Evolutionary conservation across 371 early-diverging fungal species (phyloP), one percentile per base, ranked within the genome.

Genomic region (Mortierella sp.): DNA sequence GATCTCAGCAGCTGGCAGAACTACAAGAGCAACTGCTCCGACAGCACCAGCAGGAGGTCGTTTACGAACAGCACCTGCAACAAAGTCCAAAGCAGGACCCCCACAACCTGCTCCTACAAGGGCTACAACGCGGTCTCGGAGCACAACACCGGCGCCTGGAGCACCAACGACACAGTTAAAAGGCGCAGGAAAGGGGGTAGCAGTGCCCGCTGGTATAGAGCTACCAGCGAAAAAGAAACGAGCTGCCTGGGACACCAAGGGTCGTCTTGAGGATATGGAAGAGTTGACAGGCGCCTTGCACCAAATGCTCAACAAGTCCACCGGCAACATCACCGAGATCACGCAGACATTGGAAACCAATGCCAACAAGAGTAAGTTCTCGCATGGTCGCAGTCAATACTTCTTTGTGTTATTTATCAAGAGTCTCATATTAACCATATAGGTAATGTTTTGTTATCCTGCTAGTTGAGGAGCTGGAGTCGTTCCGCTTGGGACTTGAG

Each of bases 241-340:
- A 27, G 83, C 92, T 7, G 89, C 89, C 10, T 91, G 91, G 90
- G 93, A 93, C 78, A 87, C 89, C n/a, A 91, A 92, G 88, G 91
- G 92, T 14, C 88, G 90, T 14, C 79, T 93, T 11, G 84, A 90
- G 74, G 93, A 91, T 75, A 82, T 92, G 89, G 91, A 92, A 75
- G 88, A 90, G 38, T 55, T 78, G 18, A 78, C 78, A 43, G 58
- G 68, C n/a, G 32, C 81, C 21, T 71, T 89, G 44, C 78, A 81
- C 51, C 46, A 77, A 7, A 72, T 83, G 63, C 79, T 84, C 12
- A 70, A 78, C 44, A 72, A 77, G 14, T 84, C 78, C 32, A 84
- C 82, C 73, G 77, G 77, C 29, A 77, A 75, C 32, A 76, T 88
- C 29, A 38, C 58, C 10, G 71, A 58, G 55, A 84, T 88, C 76